Percentiles rank a stretch among this genome's conserved stretches.
These are phyloP conservation scores for Aspergillus sp. DNA, from an alignment of 2,329 filamentous ascomycete species.

Conservation along the genomic window DNA sequence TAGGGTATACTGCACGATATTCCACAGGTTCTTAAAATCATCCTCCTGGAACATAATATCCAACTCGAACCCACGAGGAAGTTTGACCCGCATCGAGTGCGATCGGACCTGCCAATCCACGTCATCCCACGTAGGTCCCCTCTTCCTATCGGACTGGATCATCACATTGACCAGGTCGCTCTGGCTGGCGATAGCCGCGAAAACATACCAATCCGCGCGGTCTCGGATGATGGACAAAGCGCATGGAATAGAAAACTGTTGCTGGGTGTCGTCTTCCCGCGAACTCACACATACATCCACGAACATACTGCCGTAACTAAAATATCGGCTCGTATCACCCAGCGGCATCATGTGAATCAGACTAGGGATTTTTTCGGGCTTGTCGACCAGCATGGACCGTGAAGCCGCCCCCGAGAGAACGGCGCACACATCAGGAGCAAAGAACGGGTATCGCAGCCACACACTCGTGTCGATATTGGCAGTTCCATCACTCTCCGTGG, in stretches of 20 bases:
- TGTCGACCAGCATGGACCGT: conserved; percentile 45
- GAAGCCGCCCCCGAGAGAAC: conserved; percentile 62
- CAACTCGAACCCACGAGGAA: conserved; percentile 74
- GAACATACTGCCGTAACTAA: conserved; percentile 75
- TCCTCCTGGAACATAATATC: conserved; percentile 67
- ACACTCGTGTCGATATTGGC: conserved; percentile 78
- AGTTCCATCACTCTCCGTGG: conserved; percentile 63
- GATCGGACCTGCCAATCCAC: conserved; percentile 73
- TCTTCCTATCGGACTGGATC: conserved; percentile 66
- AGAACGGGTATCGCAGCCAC: conserved; percentile 73
- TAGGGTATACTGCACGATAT: conserved; percentile 79
- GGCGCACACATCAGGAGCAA: conserved; percentile 68
- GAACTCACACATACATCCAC: conserved; percentile 74
- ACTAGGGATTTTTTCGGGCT: conserved; percentile 44
- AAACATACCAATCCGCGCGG: conserved; percentile 65
- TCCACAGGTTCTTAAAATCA: conserved; percentile 78
- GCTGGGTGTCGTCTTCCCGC: conserved; percentile 60
- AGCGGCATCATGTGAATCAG: conserved; percentile 71
- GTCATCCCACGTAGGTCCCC: conserved; percentile 75
- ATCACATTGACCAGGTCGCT: conserved; percentile 71
- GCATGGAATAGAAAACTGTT: conserved; percentile 70
- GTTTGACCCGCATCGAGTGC: conserved; percentile 62
- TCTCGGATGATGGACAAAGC: conserved; percentile 72
- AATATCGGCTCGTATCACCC: conserved; percentile 69
- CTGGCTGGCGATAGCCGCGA: conserved; percentile 75